Evolutionary conservation across 352 stramenopile species (phyloP).

Genomic region (Albugo candida): DNA sequence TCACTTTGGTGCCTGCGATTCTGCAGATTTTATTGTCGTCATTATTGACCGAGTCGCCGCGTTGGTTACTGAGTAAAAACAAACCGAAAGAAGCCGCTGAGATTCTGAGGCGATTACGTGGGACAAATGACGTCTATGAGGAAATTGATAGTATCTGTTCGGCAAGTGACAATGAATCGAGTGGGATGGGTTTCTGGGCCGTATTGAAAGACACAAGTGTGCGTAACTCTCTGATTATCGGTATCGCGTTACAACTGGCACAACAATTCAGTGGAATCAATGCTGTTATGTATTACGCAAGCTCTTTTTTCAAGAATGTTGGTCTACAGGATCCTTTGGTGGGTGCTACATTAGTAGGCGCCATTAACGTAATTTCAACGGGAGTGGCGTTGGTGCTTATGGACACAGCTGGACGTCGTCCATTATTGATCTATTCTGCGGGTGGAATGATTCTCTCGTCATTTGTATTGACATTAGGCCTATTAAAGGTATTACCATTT

Average conservation of each 20-base stretch:
- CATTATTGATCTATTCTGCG: slow-evolving; percentile 48
- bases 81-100: slow-evolving; percentile 46
- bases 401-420: slow-evolving; percentile 45
- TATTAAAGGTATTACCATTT: slow-evolving; percentile 46
- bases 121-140: slow-evolving; percentile 58
- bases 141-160: slow-evolving; percentile 69
- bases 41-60: slow-evolving; percentile 40
- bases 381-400: slow-evolving; percentile 50
- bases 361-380: slow-evolving; percentile 52
- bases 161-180: slow-evolving; percentile 52
- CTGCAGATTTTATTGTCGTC: slow-evolving; percentile 38
- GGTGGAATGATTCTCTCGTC: slow-evolving; percentile 47
- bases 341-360: slow-evolving; percentile 35
- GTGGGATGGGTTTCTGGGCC: slow-evolving; percentile 38
- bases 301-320: slow-evolving; percentile 54
- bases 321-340: slow-evolving; percentile 43
- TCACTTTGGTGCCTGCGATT: slow-evolving; percentile 38
- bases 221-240: slow-evolving; percentile 37
- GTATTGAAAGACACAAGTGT: slow-evolving; percentile 38
- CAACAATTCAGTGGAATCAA: slow-evolving; percentile 64
- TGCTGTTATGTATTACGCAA: slow-evolving; percentile 66
- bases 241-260: slow-evolving; percentile 35
- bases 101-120: slow-evolving; percentile 37
- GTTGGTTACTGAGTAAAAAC: slow-evolving; percentile 57
- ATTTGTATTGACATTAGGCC: slow-evolving; percentile 35